Conservation (phyloP, 208 protist species). For the Leishmania arabica region DNA sequence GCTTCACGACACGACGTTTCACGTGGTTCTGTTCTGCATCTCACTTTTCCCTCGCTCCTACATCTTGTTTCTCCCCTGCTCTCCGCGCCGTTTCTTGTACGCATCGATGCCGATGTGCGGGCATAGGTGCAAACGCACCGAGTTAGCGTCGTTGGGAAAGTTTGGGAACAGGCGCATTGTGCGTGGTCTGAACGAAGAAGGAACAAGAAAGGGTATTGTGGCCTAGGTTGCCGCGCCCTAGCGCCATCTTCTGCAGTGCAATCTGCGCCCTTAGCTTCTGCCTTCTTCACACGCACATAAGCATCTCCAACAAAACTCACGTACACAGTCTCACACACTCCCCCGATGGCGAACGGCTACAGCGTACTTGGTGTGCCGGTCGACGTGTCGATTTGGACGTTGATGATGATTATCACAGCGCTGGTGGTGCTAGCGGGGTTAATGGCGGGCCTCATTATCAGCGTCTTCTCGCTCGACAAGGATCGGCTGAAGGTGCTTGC, state of each 20-base stretch:
- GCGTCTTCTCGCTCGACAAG: slow-evolving; percentile 67
- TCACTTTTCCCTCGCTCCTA: background rate
- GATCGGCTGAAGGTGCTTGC: slow-evolving; percentile 47
- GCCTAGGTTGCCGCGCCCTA: background rate
- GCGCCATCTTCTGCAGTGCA: background rate
- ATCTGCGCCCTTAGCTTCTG: background rate
- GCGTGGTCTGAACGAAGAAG: background rate
- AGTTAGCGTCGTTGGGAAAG: background rate
- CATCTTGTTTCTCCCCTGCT: background rate
- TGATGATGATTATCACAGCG: slow-evolving; percentile 35
- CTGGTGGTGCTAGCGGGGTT: slow-evolving; percentile 54
- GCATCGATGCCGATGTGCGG: background rate
- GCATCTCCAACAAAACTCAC: background rate
- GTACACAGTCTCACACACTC: background rate
- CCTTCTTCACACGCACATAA: background rate
- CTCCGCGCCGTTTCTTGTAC: background rate
- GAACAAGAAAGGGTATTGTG: background rate
- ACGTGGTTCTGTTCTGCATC: background rate
- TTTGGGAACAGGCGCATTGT: background rate
- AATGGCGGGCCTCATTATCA: slow-evolving; percentile 73
- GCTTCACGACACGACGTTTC: background rate
- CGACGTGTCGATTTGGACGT: slow-evolving; percentile 35
- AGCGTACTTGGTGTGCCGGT: slow-evolving; percentile 54
- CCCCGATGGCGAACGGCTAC: slow-evolving; percentile 24
- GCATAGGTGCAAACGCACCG: background rate